A percentile compares a stretch with the other conserved stretches of the same genome.
phyloP scores from a whole-genome alignment of 2,329 filamentous ascomycete species.

The Alternaria angustiovoidea region DNA sequence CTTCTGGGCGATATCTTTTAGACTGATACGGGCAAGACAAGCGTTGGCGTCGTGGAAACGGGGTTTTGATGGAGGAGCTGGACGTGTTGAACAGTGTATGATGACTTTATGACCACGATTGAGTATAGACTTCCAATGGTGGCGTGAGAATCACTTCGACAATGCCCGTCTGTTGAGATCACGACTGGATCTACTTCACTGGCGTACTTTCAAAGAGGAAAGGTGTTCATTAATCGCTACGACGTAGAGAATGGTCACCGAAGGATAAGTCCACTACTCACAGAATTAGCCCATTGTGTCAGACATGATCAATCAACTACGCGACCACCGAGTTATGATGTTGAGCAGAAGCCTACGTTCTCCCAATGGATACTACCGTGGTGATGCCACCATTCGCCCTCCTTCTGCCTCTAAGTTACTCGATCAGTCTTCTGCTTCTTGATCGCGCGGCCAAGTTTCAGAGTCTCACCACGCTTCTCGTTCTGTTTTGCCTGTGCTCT shows the following conservation, averaged over 20 bases:
- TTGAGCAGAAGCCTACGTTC: not conserved
- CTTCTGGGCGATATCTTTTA: conserved; percentile 16
- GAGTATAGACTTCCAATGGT: not conserved
- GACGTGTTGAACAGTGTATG: not conserved
- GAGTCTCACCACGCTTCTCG: not conserved
- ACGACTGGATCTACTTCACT: not conserved
- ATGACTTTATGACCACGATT: not conserved
- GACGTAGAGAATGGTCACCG: not conserved
- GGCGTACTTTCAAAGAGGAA: not conserved
- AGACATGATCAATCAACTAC: not conserved
- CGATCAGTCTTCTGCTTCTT: conserved; percentile 1
- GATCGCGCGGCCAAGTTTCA: not conserved
- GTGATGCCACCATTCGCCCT: not conserved
- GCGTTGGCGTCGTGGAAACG: not conserved
- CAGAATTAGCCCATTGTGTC: not conserved
- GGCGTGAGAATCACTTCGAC: not conserved
- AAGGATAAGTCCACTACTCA: not conserved
- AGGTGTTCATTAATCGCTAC: not conserved
- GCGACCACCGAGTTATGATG: not conserved
- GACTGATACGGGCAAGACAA: not conserved
- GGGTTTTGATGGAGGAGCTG: not conserved
- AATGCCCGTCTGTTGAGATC: not conserved
- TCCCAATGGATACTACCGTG: not conserved
- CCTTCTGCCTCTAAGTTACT: not conserved
- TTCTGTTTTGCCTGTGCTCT: not conserved